A percentile compares a stretch with the other conserved stretches of the same genome.
Conservation (phyloP, 2,329 filamentous ascomycete species). For the Talaromyces amestolkiae region DNA sequence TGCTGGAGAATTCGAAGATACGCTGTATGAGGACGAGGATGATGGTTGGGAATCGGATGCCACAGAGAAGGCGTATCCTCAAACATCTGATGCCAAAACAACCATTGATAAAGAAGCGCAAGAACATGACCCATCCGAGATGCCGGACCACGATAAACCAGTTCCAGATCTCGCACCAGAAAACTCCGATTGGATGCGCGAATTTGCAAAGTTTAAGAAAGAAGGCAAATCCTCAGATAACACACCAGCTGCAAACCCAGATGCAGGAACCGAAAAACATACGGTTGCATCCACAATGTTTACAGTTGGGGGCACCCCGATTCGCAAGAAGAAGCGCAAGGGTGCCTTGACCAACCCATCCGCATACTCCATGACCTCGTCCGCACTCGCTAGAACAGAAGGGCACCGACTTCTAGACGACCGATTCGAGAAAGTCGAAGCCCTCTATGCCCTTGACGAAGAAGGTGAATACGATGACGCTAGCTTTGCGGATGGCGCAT, state of each 20-base stretch:
- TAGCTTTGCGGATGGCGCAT: conserved; percentile 37
- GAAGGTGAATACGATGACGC: conserved; percentile 53
- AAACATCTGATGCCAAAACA: conserved; percentile 29
- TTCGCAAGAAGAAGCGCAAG: conserved; percentile 87
- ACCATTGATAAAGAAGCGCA: conserved; percentile 44
- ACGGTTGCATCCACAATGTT: conserved; percentile 46
- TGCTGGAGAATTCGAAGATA: conserved; percentile 73
- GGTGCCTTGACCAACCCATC: conserved; percentile 86
- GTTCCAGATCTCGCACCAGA: conserved; percentile 54
- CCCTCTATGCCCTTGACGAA: conserved; percentile 67
- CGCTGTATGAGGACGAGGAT: conserved; percentile 61
- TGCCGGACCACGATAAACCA: conserved; percentile 38
- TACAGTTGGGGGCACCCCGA: conserved; percentile 62
- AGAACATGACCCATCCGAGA: conserved; percentile 30
- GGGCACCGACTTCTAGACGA: conserved; percentile 81
- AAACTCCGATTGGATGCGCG: conserved; percentile 81
- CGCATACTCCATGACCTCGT: conserved; percentile 88
- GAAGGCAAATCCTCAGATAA: conserved; percentile 52
- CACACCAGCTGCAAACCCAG: conserved; percentile 26
- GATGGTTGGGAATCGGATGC: conserved; percentile 94
- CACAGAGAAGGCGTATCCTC: conserved; percentile 69
- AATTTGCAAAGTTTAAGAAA: conserved; percentile 93
- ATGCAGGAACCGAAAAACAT: conserved; percentile 34
- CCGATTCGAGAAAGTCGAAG: conserved; percentile 87
- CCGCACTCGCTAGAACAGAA: conserved; percentile 81